Evolutionary conservation across 768 basidiomycete species (phyloP), one percentile per base, ranked within the genome.

Genomic region (Hirschioporus abietinus): DNA sequence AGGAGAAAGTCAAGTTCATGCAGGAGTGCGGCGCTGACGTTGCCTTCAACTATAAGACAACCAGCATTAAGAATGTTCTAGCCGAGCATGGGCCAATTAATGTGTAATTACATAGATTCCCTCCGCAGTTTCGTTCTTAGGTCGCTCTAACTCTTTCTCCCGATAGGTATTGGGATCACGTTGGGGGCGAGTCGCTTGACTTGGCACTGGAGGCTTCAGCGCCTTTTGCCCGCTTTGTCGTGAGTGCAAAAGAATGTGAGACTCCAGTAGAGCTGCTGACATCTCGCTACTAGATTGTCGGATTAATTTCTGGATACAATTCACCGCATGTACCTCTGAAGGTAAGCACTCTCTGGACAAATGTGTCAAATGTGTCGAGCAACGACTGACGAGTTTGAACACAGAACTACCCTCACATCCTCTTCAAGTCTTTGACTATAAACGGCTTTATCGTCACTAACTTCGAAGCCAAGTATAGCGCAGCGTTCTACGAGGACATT

Each of bases 101-200:
- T 66, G 71, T 78, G 78, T 9, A 76, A 35, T 64, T 67, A 7
- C 35, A 17, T 23, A 66, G 62, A n/a, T n/a, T n/a, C n/a, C n/a
- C 8, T 2, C 61, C 30, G 27, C 64, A 27, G 67, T 61, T 62
- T 64, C 18, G 36, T 34, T 8, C 27, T 20, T 58, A 23, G 20
- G 17, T 12, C 60, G 15, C 9, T 12, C 15, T 23, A n/a, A 63
- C 9, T 35, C 23, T 63, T n/a, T 9, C 58, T n/a, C 25, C 9
- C 25, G 20, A n/a, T 59, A 83, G 82, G 34, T 86, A 79, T 69
- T 85, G 83, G 82, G 85, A 87, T 68, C 82, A 84, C 58, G 87
- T 88, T 12, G 87, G 86, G 10, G 87, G 88, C 1, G 81, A 85
- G 64, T 82, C 79, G 0, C 77, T 90, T 6, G 88, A 90, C 8